Evolutionary conservation across 805 yeast species (phyloP).

Genomic region (Hermanozyma aechmeae): DNA sequence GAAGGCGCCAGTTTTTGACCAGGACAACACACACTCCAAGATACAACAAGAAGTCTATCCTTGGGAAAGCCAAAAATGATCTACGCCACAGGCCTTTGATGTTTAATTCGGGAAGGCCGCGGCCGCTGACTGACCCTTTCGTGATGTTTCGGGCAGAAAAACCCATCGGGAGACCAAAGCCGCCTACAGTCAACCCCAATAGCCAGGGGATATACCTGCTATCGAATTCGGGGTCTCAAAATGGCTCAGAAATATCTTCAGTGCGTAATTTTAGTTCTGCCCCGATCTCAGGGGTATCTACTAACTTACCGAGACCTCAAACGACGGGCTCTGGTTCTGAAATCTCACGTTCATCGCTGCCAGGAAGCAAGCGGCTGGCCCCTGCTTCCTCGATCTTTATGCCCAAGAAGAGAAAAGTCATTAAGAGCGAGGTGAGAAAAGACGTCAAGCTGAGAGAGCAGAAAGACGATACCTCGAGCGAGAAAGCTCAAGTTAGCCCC

Average conservation of each 20-base stretch:
- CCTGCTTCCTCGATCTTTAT: no score
- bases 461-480: not conserved
- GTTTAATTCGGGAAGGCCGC: slow-evolving; percentile 11
- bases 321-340: no score
- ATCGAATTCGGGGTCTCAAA: not conserved
- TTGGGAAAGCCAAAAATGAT: slow-evolving; percentile 27
- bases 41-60: slow-evolving; percentile 14
- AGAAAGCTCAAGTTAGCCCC: not conserved
- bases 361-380: not conserved
- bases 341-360: not conserved
- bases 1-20: no score
- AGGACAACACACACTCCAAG: no score
- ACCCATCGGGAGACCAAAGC: not conserved
- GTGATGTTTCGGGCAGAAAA: slow-evolving; percentile 6
- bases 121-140: slow-evolving; percentile 4
- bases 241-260: not conserved
- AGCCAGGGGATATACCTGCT: not conserved
- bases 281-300: not conserved
- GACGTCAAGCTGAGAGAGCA: not conserved
- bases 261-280: not conserved
- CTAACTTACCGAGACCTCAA: not conserved
- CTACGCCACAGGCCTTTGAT: slow-evolving; percentile 23
- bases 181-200: not conserved
- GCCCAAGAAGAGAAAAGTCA: not conserved
- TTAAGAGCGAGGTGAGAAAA: not conserved